Percentiles rank a stretch among this genome's conserved stretches.
phyloP scores from a whole-genome alignment of 2,329 filamentous ascomycete species.

The Huntiella bhutanensis region DNA sequence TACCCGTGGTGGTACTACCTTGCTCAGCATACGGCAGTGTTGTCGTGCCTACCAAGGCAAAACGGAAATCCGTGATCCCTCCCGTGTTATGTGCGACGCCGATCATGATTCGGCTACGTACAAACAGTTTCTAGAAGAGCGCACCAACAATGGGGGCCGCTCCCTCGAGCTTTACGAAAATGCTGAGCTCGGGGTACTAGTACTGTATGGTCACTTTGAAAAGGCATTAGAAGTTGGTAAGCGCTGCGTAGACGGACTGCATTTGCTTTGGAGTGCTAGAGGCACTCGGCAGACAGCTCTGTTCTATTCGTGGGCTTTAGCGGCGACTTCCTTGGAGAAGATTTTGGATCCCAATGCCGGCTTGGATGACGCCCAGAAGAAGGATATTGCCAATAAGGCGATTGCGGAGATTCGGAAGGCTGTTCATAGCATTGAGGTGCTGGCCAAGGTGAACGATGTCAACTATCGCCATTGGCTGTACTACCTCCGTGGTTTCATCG shows the following conservation, averaged over 20 bases:
- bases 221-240: conserved; percentile 38
- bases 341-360: conserved; percentile 26
- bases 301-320: conserved; percentile 40
- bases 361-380: conserved; percentile 2
- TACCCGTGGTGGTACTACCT: conserved; percentile 48
- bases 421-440: conserved; percentile 39
- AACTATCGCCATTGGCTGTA: conserved; percentile 56
- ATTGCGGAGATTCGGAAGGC: conserved; percentile 34
- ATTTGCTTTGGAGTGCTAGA: conserved; percentile 38
- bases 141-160: conserved; percentile 39
- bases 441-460: conserved; percentile 40
- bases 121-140: conserved; percentile 37
- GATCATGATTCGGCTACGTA: conserved; percentile 40
- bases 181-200: conserved; percentile 42
- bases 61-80: conserved; percentile 32
- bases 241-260: conserved; percentile 26
- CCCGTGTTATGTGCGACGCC: conserved; percentile 46
- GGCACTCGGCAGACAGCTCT: conserved; percentile 38
- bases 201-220: conserved; percentile 43
- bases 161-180: conserved; percentile 51
- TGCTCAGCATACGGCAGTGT: conserved; percentile 47
- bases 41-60: conserved; percentile 58
- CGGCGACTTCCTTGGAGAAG: conserved; percentile 30
- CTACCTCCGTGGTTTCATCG: conserved; percentile 48
- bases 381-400: conserved; percentile 26